These are phyloP conservation scores for Flaveria sonorensis DNA, from an alignment of 129 eudicot species.

Conservation along the genomic window DNA sequence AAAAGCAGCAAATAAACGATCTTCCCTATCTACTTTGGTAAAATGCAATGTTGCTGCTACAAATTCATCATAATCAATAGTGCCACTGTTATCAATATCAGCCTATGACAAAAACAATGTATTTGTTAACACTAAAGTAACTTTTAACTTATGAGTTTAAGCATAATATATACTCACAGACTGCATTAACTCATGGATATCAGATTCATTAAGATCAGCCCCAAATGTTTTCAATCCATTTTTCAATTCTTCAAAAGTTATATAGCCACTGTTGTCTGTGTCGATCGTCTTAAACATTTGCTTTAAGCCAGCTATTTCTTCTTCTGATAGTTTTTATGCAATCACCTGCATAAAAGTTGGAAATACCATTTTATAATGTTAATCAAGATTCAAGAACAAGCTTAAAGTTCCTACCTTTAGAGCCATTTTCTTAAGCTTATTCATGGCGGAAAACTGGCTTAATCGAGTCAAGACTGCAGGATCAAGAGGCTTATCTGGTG, in stretches of 20 bases:
- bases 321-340: slow-evolving; percentile 67
- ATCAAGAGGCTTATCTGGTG: slow-evolving; percentile 87
- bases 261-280: slow-evolving; percentile 64
- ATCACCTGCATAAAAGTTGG: slow-evolving; percentile 45
- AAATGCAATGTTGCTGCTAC: slow-evolving; percentile 74
- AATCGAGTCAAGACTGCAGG: slow-evolving; percentile 73
- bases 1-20: slow-evolving; percentile 63
- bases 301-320: slow-evolving; percentile 67
- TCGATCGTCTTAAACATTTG: slow-evolving; percentile 67
- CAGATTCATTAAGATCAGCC: slow-evolving; percentile 65
- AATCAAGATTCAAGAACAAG: not conserved
- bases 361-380: not conserved
- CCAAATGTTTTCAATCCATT: slow-evolving; percentile 62
- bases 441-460: slow-evolving; percentile 82
- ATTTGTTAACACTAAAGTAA: not conserved
- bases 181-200: slow-evolving; percentile 50
- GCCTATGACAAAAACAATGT: slow-evolving; percentile 44
- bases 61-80: slow-evolving; percentile 70
- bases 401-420: slow-evolving; percentile 48
- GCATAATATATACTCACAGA: slow-evolving; percentile 47
- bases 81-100: slow-evolving; percentile 68
- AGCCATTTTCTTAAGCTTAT: slow-evolving; percentile 91
- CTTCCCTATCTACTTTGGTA: slow-evolving; percentile 57
- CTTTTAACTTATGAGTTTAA: not conserved
- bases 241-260: slow-evolving; percentile 69